Evolutionary conservation across 805 yeast genomes (phyloP).

Genomic region (Candida nitratophila): DNA sequence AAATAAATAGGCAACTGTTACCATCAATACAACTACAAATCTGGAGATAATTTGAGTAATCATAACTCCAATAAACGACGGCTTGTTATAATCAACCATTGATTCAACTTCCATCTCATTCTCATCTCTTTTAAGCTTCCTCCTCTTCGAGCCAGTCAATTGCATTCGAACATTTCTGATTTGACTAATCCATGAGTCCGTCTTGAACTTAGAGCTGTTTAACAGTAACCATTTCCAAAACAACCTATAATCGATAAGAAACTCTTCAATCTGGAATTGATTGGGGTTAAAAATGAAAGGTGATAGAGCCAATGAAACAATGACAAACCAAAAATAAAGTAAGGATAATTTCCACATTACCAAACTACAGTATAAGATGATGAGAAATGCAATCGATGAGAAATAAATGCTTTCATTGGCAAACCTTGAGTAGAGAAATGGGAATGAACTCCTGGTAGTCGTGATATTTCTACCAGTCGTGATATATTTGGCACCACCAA

Average conservation of each 20-base stretch:
- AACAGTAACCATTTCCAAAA: slow-evolving; percentile 44
- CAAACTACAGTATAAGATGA: slow-evolving; percentile 50
- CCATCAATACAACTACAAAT: slow-evolving; percentile 24
- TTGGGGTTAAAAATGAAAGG: slow-evolving; percentile 76
- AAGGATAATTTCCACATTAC: slow-evolving; percentile 56
- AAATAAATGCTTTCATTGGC: slow-evolving; percentile 61
- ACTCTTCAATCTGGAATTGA: slow-evolving; percentile 63
- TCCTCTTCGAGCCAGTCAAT: slow-evolving; percentile 49
- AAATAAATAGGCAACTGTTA: slow-evolving; percentile 43
- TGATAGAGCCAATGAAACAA: slow-evolving; percentile 56
- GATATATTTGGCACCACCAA: slow-evolving; percentile 79
- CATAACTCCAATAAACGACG: slow-evolving; percentile 38
- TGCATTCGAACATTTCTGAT: slow-evolving; percentile 45
- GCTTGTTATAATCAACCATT: slow-evolving; percentile 39
- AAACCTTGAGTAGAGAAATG: slow-evolving; percentile 60
- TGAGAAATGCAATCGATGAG: slow-evolving; percentile 45
- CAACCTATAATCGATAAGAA: slow-evolving; percentile 59
- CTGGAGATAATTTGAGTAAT: slow-evolving; percentile 35
- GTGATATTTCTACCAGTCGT: slow-evolving; percentile 84
- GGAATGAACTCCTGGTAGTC: slow-evolving; percentile 61
- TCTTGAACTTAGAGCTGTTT: slow-evolving; percentile 34
- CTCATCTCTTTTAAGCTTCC: slow-evolving; percentile 28
- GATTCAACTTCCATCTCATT: slow-evolving; percentile 6
- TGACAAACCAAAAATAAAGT: slow-evolving; percentile 68
- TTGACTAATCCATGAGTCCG: slow-evolving; percentile 39